phyloP scores from a whole-genome alignment of 495 filamentous ascomycete genomes.

The Penicillium bovifimosum region DNA sequence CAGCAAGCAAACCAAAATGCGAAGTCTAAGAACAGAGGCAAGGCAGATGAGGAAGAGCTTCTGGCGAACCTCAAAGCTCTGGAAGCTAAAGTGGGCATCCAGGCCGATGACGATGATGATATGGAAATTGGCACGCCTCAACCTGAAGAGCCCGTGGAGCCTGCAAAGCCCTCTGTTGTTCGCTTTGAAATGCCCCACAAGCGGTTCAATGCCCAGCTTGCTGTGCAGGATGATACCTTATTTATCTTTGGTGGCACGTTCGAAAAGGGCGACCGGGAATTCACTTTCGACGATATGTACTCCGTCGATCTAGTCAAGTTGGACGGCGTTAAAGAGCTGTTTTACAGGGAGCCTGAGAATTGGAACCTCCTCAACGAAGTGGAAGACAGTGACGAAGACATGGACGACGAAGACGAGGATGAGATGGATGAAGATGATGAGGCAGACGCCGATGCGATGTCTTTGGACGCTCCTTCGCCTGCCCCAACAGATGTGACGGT shows the following conservation, averaged over 20 bases:
- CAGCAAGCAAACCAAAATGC: slow-evolving; percentile 49
- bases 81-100: slow-evolving; percentile 59
- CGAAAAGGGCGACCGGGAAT: slow-evolving; percentile 90
- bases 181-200: slow-evolving; percentile 76
- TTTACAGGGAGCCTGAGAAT: slow-evolving; percentile 74
- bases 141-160: slow-evolving; percentile 48
- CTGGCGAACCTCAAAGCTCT: slow-evolving; percentile 76
- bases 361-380: slow-evolving; percentile 68
- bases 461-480: slow-evolving; percentile 32
- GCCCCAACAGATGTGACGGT: slow-evolving; percentile 34
- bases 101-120: slow-evolving; percentile 48
- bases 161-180: slow-evolving; percentile 42
- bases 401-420: slow-evolving; percentile 68
- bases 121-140: slow-evolving; percentile 39
- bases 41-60: slow-evolving; percentile 85
- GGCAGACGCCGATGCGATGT: slow-evolving; percentile 39
- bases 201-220: slow-evolving; percentile 82
- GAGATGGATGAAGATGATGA: slow-evolving; percentile 50
- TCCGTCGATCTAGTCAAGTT: slow-evolving; percentile 86
- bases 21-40: slow-evolving; percentile 61
- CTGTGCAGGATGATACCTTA: slow-evolving; percentile 85
- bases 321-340: slow-evolving; percentile 86
- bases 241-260: slow-evolving; percentile 94
- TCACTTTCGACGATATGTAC: slow-evolving; percentile 90
- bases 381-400: slow-evolving; percentile 62